Evolutionary conservation across 2,329 filamentous ascomycete species (phyloP).

Genomic region (Exophiala sp.): DNA sequence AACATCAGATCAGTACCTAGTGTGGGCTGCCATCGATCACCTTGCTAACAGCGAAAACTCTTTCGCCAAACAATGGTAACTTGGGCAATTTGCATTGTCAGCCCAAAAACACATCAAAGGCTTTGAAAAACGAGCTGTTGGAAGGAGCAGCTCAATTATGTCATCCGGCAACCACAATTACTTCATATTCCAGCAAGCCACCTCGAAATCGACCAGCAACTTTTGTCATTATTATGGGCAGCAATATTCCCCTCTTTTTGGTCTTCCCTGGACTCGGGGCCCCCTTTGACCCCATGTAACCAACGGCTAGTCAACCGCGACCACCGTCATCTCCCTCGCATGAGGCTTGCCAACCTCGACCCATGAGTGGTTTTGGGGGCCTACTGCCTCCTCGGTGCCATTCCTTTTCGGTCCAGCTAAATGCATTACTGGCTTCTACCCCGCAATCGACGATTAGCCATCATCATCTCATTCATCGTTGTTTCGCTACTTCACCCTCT

Average conservation of each 20-base stretch:
- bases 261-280: neutral
- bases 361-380: too few species aligned
- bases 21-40: neutral
- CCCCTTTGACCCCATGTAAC: neutral
- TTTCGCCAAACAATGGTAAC: too few species aligned
- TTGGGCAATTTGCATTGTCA: too few species aligned
- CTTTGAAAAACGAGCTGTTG: neutral
- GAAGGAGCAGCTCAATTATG: neutral
- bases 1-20: neutral
- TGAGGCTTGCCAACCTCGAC: neutral
- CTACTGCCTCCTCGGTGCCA: too few species aligned
- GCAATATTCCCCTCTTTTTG: neutral
- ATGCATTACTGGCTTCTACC: conserved; percentile 7
- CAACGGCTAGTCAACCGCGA: neutral
- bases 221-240: neutral
- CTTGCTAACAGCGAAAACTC: too few species aligned
- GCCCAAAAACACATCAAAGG: too few species aligned
- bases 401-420: neutral
- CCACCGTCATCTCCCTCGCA: neutral
- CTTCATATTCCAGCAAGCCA: neutral
- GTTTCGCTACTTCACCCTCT: conserved; percentile 1
- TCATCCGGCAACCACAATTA: neutral
- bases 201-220: neutral
- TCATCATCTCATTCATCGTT: neutral
- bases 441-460: conserved; percentile 3